Evolutionary conservation across 1,284 basidiomycete species (phyloP).

Genomic region (Ceratobasidium sp.): DNA sequence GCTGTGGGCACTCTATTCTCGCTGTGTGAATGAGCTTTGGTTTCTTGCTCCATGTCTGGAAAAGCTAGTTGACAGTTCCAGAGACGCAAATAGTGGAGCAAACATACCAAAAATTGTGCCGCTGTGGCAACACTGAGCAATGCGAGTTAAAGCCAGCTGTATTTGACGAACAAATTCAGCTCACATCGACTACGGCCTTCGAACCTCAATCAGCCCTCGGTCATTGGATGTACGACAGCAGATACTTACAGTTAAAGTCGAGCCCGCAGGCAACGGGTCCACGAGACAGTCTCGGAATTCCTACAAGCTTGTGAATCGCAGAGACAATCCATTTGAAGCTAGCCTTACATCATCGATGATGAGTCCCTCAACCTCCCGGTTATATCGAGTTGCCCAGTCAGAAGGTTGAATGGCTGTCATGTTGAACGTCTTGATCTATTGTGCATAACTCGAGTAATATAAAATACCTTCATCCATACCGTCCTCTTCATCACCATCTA

Average conservation of each 20-base stretch:
- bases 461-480: conserved; percentile 36
- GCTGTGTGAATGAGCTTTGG: not conserved
- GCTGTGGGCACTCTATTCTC: not conserved
- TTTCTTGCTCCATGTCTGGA: conserved; percentile 45
- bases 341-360: conserved; percentile 39
- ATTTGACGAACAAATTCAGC: not conserved
- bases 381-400: conserved; percentile 44
- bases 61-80: no score
- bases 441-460: not conserved
- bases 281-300: conserved; percentile 33
- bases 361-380: conserved; percentile 17
- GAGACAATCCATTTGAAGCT: no score
- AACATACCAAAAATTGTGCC: conserved; percentile 36
- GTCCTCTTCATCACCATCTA: conserved; percentile 42
- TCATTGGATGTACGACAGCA: not conserved
- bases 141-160: not conserved
- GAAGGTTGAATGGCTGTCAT: conserved; percentile 31
- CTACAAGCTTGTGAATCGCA: not conserved
- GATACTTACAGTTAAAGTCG: conserved; percentile 22
- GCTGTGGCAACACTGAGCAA: conserved; percentile 34
- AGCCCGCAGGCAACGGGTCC: conserved; percentile 22
- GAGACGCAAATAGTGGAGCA: not conserved
- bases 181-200: conserved; percentile 39
- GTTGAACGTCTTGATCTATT: not conserved
- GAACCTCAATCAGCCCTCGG: not conserved